Percentiles rank a stretch among this genome's conserved stretches.
phyloP scores from a whole-genome alignment of 495 filamentous ascomycete genomes.

The Penicillium lagena region DNA sequence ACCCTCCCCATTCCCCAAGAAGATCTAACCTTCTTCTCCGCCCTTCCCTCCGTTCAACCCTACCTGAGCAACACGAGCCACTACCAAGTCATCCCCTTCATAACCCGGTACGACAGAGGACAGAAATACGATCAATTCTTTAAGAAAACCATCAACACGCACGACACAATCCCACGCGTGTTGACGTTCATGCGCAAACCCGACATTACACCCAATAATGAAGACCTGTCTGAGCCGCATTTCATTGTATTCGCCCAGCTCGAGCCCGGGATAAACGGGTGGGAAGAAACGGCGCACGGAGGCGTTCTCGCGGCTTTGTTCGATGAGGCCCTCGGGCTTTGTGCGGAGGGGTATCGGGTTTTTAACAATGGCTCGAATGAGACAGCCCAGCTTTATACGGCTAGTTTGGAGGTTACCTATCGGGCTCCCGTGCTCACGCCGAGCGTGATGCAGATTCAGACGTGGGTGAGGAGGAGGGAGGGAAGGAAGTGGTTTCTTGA shows the following conservation, averaged over 20 bases:
- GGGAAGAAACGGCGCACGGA: neutral
- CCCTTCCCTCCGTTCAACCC: neutral
- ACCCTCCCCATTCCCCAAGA: neutral
- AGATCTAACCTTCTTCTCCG: neutral
- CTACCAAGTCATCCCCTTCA: neutral
- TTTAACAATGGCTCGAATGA: conserved; percentile 17
- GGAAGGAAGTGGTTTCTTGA: conserved; percentile 1
- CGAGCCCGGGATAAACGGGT: neutral
- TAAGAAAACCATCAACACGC: neutral
- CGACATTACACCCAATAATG: too few species aligned
- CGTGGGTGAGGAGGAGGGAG: neutral
- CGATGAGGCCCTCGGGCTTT: conserved; percentile 37
- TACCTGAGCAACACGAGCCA: neutral
- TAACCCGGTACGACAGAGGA: neutral
- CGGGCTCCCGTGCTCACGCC: neutral
- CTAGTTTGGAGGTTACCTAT: neutral
- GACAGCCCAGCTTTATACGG: neutral
- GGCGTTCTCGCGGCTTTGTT: conserved; percentile 52
- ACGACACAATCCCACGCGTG: neutral
- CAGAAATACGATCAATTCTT: neutral
- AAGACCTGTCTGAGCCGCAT: too few species aligned
- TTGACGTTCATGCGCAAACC: neutral
- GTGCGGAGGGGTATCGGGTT: neutral
- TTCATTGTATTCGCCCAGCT: neutral
- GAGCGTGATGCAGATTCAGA: neutral